Evolutionary conservation across 2,329 filamentous ascomycete genomes (phyloP).

Genomic region (Verticillium isaacii): DNA sequence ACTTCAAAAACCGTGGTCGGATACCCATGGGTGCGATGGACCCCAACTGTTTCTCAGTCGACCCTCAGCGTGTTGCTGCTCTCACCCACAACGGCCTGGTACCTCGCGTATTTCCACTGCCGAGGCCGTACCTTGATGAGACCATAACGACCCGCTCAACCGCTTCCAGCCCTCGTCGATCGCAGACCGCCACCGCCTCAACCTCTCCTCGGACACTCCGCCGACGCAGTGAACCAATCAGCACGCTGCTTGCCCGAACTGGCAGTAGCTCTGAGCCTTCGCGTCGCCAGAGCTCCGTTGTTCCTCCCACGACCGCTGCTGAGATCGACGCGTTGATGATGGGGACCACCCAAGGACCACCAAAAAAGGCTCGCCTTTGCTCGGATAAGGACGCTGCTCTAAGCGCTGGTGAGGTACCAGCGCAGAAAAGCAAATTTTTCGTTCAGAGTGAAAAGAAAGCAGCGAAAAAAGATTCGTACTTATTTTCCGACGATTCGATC

Average conservation of each 20-base stretch:
- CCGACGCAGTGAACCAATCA: conserved; percentile 48
- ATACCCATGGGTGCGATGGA: conserved; percentile 61
- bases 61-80: conserved; percentile 41
- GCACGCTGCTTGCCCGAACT: conserved; percentile 31
- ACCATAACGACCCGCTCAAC: neutral
- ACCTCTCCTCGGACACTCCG: conserved; percentile 37
- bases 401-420: conserved; percentile 16
- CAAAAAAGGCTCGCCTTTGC: conserved; percentile 54
- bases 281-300: conserved; percentile 5
- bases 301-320: conserved; percentile 3
- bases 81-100: conserved; percentile 44
- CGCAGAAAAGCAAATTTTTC: conserved; percentile 53
- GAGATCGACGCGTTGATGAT: conserved; percentile 11
- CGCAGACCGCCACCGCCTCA: conserved; percentile 9
- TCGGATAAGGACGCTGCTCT: conserved; percentile 27
- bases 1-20: conserved; percentile 45
- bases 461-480: conserved; percentile 33
- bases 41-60: conserved; percentile 53
- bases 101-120: conserved; percentile 54
- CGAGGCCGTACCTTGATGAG: conserved; percentile 49
- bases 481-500: conserved; percentile 54
- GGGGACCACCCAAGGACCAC: conserved; percentile 29
- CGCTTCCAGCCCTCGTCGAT: conserved; percentile 15
- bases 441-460: conserved; percentile 22
- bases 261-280: neutral